phyloP scores from a whole-genome alignment of 164 flowering plant genomes.

The Pachysandra terminalis region DNA sequence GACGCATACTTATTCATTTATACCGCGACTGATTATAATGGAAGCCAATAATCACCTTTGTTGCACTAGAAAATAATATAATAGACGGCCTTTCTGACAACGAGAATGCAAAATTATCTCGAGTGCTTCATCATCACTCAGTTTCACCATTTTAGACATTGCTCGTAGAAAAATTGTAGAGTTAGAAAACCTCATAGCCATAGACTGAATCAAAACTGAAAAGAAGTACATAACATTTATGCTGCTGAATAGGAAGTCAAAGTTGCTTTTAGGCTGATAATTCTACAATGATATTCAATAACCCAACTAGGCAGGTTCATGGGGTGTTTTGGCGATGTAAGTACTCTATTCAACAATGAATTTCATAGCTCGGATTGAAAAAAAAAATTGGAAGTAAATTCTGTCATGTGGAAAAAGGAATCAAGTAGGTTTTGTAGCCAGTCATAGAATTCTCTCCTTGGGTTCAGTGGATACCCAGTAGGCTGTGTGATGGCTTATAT shows the following conservation, averaged over 20 bases:
- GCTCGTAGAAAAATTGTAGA: slow-evolving; percentile 11
- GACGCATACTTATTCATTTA: too few relatives aligned
- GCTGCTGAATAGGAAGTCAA: not conserved
- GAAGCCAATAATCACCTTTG: slow-evolving; percentile 37
- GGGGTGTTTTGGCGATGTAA: too few relatives aligned
- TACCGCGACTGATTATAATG: not conserved
- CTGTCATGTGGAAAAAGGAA: too few relatives aligned
- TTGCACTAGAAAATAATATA: slow-evolving; percentile 80
- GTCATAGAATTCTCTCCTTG: too few relatives aligned
- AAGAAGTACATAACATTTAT: not conserved
- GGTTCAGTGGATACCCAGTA: too few relatives aligned
- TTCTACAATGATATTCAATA: not conserved
- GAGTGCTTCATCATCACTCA: slow-evolving; percentile 47
- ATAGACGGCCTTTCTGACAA: slow-evolving; percentile 94
- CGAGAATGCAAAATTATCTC: slow-evolving; percentile 71
- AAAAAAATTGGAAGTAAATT: too few relatives aligned
- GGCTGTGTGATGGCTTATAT: too few relatives aligned
- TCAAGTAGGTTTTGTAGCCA: too few relatives aligned
- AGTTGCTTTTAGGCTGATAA: not conserved
- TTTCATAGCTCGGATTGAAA: too few relatives aligned
- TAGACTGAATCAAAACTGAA: slow-evolving; percentile 3
- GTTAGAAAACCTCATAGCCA: slow-evolving; percentile 8
- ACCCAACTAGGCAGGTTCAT: too few relatives aligned
- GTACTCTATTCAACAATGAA: too few relatives aligned
- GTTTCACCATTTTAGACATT: slow-evolving; percentile 50